Evolutionary conservation across 129 eudicot species (phyloP).

Genomic region (Daucus carota): DNA sequence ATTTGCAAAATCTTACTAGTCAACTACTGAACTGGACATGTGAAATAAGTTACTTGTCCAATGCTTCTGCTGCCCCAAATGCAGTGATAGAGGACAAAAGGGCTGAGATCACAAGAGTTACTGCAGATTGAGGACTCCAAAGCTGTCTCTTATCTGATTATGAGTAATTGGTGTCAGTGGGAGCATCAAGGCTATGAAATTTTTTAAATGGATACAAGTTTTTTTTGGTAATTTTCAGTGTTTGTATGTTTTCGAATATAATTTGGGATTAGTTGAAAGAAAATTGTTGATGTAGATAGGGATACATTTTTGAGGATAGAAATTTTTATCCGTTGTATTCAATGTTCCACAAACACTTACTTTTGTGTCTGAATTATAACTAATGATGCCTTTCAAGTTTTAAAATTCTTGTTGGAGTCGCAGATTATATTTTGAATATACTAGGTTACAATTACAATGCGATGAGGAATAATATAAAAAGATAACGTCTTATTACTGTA

Average conservation of each 20-base stretch:
- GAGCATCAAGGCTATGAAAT: background rate
- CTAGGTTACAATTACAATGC: background rate
- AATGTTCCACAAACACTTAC: background rate
- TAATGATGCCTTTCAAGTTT: background rate
- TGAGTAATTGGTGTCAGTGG: background rate
- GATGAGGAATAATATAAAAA: background rate
- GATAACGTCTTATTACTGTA: background rate
- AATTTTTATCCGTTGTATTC: background rate
- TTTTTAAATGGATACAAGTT: background rate
- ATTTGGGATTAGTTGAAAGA: background rate
- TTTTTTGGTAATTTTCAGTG: background rate
- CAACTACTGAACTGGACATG: constrained; percentile 16
- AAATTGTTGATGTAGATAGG: background rate
- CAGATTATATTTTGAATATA: background rate
- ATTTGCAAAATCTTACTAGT: constrained; percentile 85
- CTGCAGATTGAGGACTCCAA: background rate
- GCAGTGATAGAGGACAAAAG: background rate
- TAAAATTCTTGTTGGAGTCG: background rate
- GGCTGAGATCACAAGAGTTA: background rate
- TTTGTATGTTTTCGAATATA: background rate
- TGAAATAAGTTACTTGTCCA: background rate
- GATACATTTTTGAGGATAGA: background rate
- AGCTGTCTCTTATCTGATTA: background rate
- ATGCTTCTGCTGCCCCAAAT: background rate
- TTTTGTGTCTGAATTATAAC: background rate